These are phyloP conservation scores for Cotoneaster glaucophyllus DNA, from an alignment of 306 rosid genomes.

Conservation along the genomic window DNA sequence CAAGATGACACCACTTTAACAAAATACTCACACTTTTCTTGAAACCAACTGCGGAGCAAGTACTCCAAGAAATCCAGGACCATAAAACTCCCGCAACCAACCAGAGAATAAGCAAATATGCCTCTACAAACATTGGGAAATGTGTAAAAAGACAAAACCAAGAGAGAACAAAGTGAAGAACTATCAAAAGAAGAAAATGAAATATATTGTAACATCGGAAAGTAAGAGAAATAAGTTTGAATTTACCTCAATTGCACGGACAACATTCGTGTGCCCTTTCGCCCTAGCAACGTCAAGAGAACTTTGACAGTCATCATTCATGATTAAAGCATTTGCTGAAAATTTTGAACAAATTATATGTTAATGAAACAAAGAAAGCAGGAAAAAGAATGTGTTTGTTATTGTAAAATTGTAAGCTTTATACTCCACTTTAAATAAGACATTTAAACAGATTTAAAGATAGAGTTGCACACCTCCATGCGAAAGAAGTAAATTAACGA, in stretches of 20 bases:
- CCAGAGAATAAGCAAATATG: constrained; percentile 89
- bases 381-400: neutral
- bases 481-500: constrained; percentile 68
- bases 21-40: constrained; percentile 67
- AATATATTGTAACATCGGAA: neutral
- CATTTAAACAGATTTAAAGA: neutral
- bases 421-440: neutral
- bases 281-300: constrained; percentile 87
- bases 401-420: neutral
- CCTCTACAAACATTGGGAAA: constrained; percentile 35
- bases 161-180: neutral
- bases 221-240: neutral
- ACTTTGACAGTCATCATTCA: constrained; percentile 95
- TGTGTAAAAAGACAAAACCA: neutral
- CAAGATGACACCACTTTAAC: constrained; percentile 12
- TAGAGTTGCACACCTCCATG: constrained; percentile 61
- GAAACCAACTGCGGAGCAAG: constrained; percentile 77
- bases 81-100: constrained; percentile 89
- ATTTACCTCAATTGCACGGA: constrained; percentile 79
- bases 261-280: constrained; percentile 70
- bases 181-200: neutral
- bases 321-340: constrained; percentile 70
- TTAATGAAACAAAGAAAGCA: neutral
- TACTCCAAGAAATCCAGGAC: constrained; percentile 87
- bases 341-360: constrained; percentile 15